Percentiles rank a stretch among this genome's conserved stretches.
Conservation (phyloP, 192 early-diverging fungal genomes). For the Coemansia sp. region DNA sequence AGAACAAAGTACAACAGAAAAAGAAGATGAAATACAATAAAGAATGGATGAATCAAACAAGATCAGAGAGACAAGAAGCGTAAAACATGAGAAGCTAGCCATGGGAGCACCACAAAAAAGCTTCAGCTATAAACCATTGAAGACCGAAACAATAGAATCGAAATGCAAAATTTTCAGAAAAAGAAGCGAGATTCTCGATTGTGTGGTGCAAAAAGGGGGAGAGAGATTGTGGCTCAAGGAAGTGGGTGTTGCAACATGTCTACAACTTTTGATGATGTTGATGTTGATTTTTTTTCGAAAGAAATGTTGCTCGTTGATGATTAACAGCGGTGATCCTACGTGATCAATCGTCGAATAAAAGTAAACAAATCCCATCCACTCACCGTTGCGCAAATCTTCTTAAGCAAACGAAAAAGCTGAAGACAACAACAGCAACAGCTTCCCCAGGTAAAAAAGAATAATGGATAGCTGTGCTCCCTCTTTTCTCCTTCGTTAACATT, state of each 20-base stretch:
- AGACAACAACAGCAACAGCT: not conserved
- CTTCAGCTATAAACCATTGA: too few relatives aligned
- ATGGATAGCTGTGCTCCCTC: not conserved
- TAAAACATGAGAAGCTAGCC: constrained; percentile 1
- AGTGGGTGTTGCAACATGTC: too few relatives aligned
- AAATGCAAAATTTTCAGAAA: not conserved
- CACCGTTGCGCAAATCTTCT: not conserved
- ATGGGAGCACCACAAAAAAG: not conserved
- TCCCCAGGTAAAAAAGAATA: not conserved
- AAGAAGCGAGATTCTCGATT: constrained; percentile 5
- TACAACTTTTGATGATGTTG: not conserved
- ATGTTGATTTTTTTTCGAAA: not conserved
- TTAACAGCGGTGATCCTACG: not conserved
- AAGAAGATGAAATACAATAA: constrained; percentile 1
- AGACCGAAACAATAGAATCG: not conserved
- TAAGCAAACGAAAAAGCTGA: not conserved
- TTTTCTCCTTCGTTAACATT: not conserved
- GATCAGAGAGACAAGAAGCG: not conserved
- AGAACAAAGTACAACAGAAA: not conserved
- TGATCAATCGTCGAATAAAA: not conserved
- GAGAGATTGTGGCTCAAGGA: not conserved
- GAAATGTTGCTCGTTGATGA: too few relatives aligned
- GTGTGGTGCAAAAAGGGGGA: not conserved
- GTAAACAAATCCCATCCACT: not conserved
- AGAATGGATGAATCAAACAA: constrained; percentile 8